Conservation (phyloP, 2,329 filamentous ascomycete genomes). For the Alternaria panax region DNA sequence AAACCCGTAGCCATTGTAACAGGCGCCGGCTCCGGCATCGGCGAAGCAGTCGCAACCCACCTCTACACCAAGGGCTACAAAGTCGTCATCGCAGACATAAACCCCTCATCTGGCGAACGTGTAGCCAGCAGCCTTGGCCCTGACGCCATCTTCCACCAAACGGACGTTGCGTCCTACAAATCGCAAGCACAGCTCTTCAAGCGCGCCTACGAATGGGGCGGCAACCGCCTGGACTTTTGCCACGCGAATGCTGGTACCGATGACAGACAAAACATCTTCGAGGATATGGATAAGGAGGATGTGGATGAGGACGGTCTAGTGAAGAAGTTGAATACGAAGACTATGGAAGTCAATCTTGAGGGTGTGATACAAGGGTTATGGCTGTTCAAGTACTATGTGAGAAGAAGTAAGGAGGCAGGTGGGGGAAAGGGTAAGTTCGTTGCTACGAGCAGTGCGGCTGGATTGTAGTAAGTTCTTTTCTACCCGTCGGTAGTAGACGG, state of each 20-base stretch:
- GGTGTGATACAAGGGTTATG: constrained; percentile 54
- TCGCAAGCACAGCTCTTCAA: constrained; percentile 52
- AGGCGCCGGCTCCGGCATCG: constrained; percentile 56
- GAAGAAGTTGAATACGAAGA: constrained; percentile 49
- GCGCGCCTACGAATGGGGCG: constrained; percentile 53
- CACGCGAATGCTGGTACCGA: constrained; percentile 56
- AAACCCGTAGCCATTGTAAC: constrained; percentile 56
- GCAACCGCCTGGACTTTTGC: constrained; percentile 52
- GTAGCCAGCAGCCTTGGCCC: constrained; percentile 41
- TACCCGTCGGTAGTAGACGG: not conserved
- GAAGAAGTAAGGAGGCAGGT: constrained; percentile 46
- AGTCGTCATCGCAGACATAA: constrained; percentile 57
- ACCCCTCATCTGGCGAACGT: constrained; percentile 35
- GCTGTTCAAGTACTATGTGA: constrained; percentile 54
- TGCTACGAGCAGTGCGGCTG: constrained; percentile 49
- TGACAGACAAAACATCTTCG: constrained; percentile 50
- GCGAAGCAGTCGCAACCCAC: constrained; percentile 54
- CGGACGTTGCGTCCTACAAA: constrained; percentile 52
- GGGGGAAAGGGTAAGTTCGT: constrained; percentile 50
- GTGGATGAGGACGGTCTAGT: constrained; percentile 47
- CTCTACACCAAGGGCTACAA: constrained; percentile 50
- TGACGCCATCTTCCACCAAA: constrained; percentile 46
- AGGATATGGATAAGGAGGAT: constrained; percentile 36
- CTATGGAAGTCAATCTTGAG: constrained; percentile 52
- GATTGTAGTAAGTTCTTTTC: constrained; percentile 44